Conservation (phyloP, 805 yeast genomes). For the Candida parachauliodes region DNA sequence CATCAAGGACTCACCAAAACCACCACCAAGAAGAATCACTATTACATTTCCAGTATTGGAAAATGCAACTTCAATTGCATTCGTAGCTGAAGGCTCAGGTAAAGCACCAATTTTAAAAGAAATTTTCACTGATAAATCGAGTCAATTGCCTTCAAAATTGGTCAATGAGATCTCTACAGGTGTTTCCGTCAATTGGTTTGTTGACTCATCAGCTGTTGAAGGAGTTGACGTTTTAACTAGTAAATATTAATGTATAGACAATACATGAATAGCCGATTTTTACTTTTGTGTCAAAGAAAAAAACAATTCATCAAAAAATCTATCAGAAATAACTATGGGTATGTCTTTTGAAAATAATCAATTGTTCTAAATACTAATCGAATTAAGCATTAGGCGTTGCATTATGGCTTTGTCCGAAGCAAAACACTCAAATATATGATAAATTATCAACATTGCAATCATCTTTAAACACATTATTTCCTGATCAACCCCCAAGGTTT, state of each 20-base stretch:
- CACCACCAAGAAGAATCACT: slow-evolving; percentile 90
- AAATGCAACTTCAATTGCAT: slow-evolving; percentile 54
- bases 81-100: slow-evolving; percentile 87
- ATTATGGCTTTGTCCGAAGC: slow-evolving; percentile 73
- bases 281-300: neutral
- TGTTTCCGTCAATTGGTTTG: slow-evolving; percentile 74
- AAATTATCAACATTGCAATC: slow-evolving; percentile 55
- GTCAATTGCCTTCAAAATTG: slow-evolving; percentile 64
- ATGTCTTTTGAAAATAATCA: slow-evolving; percentile 10
- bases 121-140: slow-evolving; percentile 54
- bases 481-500: slow-evolving; percentile 59
- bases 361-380: slow-evolving; percentile 5
- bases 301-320: neutral
- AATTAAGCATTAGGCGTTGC: slow-evolving; percentile 42
- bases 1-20: slow-evolving; percentile 84
- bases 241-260: slow-evolving; percentile 27
- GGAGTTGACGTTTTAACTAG: slow-evolving; percentile 50
- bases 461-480: slow-evolving; percentile 69
- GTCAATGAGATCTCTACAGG: slow-evolving; percentile 53
- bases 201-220: slow-evolving; percentile 69
- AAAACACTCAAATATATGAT: slow-evolving; percentile 50
- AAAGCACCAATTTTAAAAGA: slow-evolving; percentile 71
- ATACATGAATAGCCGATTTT: neutral
- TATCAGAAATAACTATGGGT: slow-evolving; percentile 17
- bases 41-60: slow-evolving; percentile 75